Evolutionary conservation across 2,329 filamentous ascomycete species (phyloP), one percentile per base, ranked within the genome.

Genomic region (Talaromyces sp.): DNA sequence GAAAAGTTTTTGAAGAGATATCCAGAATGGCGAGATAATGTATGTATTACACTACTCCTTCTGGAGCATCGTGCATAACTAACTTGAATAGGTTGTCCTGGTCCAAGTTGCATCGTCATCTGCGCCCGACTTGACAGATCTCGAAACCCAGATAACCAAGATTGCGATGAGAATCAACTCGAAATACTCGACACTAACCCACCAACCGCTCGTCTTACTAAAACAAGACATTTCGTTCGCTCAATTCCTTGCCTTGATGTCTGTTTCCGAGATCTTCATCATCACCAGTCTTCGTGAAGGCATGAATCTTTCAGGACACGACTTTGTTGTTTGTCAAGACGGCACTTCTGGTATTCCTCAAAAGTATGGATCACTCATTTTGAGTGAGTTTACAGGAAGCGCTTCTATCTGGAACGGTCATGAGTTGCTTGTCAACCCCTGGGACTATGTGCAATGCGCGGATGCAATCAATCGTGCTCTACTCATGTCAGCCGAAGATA

Each of bases 271-370:
- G 27, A 89, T 90, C 1, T 84, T 97, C 60, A 94, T 97, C 86
- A 93, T 97, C 72, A 96, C 93, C 3, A 95, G 92, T 72, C 88
- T 97, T 72, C 91, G 94, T 60, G 94, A 97, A 76, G 94, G 94
- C 69, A 97, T 97, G 94, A 97, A 97, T 74, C 81, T 98, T 60
- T 96, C 93, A 0, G 92, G 90, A 5, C 94, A 97, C 74, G 94
- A 98, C 74, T 98, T 92, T 72, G 84, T 97, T 41, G 90, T 91
- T 69, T 97, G 93, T 73, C 94, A 98, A 75, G 94, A 97, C 72
- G 93, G 93, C 47, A 85, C 85, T 68, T 81, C 85, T 63, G 80
- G 82, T 2, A 19, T 48, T 22, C 81, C 88, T 50, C 92, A 92
- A 80, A 93, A 91, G 78, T 87, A 95, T 73, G 92, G 92, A 2